Evolutionary conservation across 768 basidiomycete genomes (phyloP).

Genomic region (Candolleomyces efflorescens): DNA sequence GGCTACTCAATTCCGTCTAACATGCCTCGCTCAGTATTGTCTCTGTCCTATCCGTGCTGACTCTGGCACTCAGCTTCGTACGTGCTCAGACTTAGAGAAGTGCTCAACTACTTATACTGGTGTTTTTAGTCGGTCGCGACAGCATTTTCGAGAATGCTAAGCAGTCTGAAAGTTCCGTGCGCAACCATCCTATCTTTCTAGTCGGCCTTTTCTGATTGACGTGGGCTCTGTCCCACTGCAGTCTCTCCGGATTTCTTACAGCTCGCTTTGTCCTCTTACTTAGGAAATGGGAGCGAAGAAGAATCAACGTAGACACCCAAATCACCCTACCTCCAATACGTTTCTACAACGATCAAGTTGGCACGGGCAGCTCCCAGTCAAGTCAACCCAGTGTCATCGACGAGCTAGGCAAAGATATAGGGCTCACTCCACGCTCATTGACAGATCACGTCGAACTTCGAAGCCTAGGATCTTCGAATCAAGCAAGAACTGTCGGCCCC

Average conservation of each 20-base stretch:
- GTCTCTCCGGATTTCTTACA: slow-evolving; percentile 5
- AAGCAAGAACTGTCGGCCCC: too few relatives aligned
- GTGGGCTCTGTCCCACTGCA: not conserved
- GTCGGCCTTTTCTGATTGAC: too few relatives aligned
- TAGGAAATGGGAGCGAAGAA: slow-evolving; percentile 1
- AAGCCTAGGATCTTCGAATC: too few relatives aligned
- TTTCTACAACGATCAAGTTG: too few relatives aligned
- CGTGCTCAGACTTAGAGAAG: not conserved
- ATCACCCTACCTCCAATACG: not conserved
- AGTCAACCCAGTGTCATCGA: not conserved
- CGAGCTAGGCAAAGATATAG: not conserved
- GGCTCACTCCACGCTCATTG: not conserved
- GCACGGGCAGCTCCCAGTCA: not conserved
- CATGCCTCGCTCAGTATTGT: slow-evolving; percentile 5
- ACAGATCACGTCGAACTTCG: too few relatives aligned
- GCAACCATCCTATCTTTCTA: not conserved
- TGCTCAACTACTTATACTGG: not conserved
- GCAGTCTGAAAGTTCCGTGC: slow-evolving; percentile 7
- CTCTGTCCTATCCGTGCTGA: not conserved
- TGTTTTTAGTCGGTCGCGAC: not conserved
- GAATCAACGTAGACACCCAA: not conserved
- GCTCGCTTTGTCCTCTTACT: slow-evolving; percentile 6
- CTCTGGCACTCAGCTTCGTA: slow-evolving; percentile 2
- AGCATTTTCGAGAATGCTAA: not conserved
- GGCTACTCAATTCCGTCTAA: too few relatives aligned